Percentiles rank a stretch among this genome's conserved stretches.
These are phyloP conservation scores for Ustilago loliicola DNA, from an alignment of 1,284 basidiomycete genomes.

Conservation along the genomic window DNA sequence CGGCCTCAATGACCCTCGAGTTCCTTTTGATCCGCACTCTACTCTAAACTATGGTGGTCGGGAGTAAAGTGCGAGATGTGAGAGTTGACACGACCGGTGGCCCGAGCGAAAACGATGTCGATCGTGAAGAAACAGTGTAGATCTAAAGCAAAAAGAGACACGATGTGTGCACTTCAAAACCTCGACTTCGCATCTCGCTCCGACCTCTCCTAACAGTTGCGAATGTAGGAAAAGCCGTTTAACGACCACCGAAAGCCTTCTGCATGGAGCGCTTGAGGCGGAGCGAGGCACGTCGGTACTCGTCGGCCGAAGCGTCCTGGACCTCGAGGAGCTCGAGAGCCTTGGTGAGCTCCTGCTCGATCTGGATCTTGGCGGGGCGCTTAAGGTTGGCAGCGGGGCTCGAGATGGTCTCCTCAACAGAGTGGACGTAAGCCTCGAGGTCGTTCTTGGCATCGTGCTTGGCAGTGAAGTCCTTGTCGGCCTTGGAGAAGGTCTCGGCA, in stretches of 20 bases:
- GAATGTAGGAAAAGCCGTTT: constrained; percentile 22
- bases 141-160: constrained; percentile 17
- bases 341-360: constrained; percentile 70
- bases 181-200: constrained; percentile 10
- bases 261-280: constrained; percentile 69
- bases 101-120: not conserved
- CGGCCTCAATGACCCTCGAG: constrained; percentile 32
- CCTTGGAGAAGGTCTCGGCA: constrained; percentile 70
- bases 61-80: constrained; percentile 3
- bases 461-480: constrained; percentile 70
- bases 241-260: constrained; percentile 68
- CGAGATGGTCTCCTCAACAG: constrained; percentile 68
- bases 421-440: constrained; percentile 70
- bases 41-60: not conserved
- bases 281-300: constrained; percentile 68
- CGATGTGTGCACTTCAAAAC: constrained; percentile 2
- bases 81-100: constrained; percentile 17
- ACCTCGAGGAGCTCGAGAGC: constrained; percentile 70
- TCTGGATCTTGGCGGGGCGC: constrained; percentile 68
- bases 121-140: constrained; percentile 8
- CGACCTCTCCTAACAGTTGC: not conserved
- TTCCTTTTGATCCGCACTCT: constrained; percentile 31
- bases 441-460: constrained; percentile 70
- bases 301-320: constrained; percentile 68
- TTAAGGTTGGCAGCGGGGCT: constrained; percentile 69